Evolutionary conservation across 768 basidiomycete genomes (phyloP), one percentile per base, ranked within the genome.

Genomic region (Russula ochroleuca): DNA sequence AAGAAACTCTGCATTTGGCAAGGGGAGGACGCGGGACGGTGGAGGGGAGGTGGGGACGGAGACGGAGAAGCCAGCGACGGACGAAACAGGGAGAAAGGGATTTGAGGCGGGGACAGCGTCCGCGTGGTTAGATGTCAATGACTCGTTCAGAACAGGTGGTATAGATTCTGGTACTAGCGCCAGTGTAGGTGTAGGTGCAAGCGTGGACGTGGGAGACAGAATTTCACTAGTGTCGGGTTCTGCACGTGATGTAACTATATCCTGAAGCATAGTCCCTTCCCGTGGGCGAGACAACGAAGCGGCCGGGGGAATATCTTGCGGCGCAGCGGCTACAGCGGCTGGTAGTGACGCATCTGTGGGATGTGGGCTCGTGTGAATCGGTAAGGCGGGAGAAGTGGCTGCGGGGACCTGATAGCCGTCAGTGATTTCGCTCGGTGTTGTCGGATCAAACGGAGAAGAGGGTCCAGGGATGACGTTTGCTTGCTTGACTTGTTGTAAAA

Each of bases 1-100:
- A 8, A 86, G 64, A 3, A 89, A 73, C 63, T 83, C 85, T 4
- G 75, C 72, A 57, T 80, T 83, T 61, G 57, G 71, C n/a, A 33
- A 54, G 48, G 23, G 71, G 7, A 19, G 66, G 48, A 54, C 61
- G 45, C 59, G 78, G 67, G n/a, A 79, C 70, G 17, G 77, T 57
- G 4, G 72, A 62, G 2, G 67, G 15, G 78, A 73, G 10, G 82
- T 87, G 2, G 89, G 83, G 67, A 90, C 87, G 2, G 89, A 83
- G 67, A 90, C 2, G 28, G 89, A 92, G 70, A 90, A 81, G 4
- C 88, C 89, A 14, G 89, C 81, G 52, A 90, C 80, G 55, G 83
- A 81, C 11, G 89, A 91, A 0, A 81, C 85, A 3, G 87, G 89
- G 17, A 90, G 82, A 4, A 80, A 73, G 69, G 74, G 70, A 55